A percentile compares a stretch with the other conserved stretches of the same genome.
These are phyloP conservation scores for Didymella lethalis DNA, from an alignment of 2,329 filamentous ascomycete genomes.

Conservation along the genomic window DNA sequence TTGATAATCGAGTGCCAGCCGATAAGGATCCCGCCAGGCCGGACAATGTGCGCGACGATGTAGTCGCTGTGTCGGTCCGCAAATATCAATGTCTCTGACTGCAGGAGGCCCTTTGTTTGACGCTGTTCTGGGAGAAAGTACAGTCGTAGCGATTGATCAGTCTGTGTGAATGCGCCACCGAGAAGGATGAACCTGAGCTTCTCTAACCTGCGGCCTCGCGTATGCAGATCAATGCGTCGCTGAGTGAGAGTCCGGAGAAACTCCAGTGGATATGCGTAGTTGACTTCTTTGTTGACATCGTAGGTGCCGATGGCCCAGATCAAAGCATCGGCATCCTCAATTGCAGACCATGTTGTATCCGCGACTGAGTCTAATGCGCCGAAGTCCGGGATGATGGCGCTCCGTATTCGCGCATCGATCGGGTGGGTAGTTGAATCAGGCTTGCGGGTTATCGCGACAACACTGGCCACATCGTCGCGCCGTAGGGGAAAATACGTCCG, in stretches of 20 bases:
- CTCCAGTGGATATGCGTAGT: slow-evolving; percentile 25
- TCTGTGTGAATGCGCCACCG: slow-evolving; percentile 26
- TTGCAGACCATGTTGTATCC: slow-evolving; percentile 10
- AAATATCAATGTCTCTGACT: slow-evolving; percentile 22
- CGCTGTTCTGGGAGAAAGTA: slow-evolving; percentile 24
- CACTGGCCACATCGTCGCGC: slow-evolving; percentile 21
- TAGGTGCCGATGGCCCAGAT: slow-evolving; percentile 36
- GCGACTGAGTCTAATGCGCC: background rate
- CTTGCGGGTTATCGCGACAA: slow-evolving; percentile 22
- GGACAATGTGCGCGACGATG: slow-evolving; percentile 28
- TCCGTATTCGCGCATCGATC: background rate
- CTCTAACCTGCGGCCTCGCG: background rate
- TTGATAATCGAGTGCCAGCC: slow-evolving; percentile 8
- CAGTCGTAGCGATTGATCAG: slow-evolving; percentile 23
- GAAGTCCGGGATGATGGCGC: slow-evolving; percentile 1
- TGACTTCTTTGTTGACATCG: slow-evolving; percentile 26
- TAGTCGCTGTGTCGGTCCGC: slow-evolving; percentile 18
- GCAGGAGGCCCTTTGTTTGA: slow-evolving; percentile 26
- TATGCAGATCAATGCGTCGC: background rate
- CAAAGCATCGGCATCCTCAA: slow-evolving; percentile 29
- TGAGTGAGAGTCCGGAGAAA: slow-evolving; percentile 17
- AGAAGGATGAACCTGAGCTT: slow-evolving; percentile 23
- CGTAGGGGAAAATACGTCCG: slow-evolving; percentile 24
- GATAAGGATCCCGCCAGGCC: slow-evolving; percentile 26
- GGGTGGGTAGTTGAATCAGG: background rate